Conservation (phyloP, 2,329 filamentous ascomycete species). For the Penicillium fuscoglaucum region DNA sequence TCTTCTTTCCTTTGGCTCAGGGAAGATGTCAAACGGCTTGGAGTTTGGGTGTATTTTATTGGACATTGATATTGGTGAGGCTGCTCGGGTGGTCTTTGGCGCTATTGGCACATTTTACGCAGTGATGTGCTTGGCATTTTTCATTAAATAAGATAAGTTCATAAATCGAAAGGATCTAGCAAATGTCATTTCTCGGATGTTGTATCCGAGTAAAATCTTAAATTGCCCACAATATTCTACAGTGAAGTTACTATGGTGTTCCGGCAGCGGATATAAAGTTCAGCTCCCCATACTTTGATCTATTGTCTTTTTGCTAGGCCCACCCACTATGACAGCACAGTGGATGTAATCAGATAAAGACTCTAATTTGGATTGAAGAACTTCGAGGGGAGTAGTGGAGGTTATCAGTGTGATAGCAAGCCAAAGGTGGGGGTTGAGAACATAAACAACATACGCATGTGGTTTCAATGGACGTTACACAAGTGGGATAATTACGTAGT, state of each 20-base stretch:
- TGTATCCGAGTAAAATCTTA: background rate
- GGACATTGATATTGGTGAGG: background rate
- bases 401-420: background rate
- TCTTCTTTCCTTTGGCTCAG: background rate
- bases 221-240: background rate
- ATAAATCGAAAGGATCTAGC: background rate
- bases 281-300: background rate
- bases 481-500: background rate
- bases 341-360: background rate
- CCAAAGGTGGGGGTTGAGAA: background rate
- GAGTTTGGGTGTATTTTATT: background rate
- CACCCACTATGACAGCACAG: background rate
- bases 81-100: background rate
- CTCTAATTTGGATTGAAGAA: background rate
- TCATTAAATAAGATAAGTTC: background rate
- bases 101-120: background rate
- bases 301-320: background rate
- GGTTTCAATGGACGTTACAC: background rate
- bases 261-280: background rate
- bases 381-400: background rate
- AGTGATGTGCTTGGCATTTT: background rate
- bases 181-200: background rate
- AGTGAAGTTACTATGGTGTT: background rate
- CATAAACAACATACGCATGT: background rate
- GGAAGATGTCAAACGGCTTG: background rate